phyloP scores from a whole-genome alignment of 75 land plant genomes.

The Selaginella tamariscina region DNA sequence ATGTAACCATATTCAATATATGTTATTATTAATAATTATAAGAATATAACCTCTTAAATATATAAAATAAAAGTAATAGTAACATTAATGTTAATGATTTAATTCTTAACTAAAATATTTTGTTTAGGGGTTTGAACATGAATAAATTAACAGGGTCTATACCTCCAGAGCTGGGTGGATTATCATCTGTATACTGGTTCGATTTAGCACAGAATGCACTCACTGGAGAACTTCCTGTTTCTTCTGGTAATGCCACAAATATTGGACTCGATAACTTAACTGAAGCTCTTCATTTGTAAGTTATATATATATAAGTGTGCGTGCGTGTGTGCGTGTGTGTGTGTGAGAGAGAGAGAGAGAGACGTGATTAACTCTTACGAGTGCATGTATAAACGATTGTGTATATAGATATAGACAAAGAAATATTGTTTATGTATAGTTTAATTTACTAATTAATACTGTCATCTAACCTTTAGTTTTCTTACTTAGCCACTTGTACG shows the following conservation, averaged over 20 bases:
- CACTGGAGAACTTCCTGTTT: constrained; percentile 34
- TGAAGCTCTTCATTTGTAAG: constrained; percentile 33
- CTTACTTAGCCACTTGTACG: constrained; percentile 29
- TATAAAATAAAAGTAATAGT: too few relatives aligned
- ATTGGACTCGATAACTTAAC: constrained; percentile 23
- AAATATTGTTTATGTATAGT: not conserved
- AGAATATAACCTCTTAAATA: too few relatives aligned
- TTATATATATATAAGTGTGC: not conserved
- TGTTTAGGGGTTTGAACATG: constrained; percentile 20
- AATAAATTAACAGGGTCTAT: constrained; percentile 49
- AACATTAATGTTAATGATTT: too few relatives aligned
- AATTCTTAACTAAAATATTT: not conserved
- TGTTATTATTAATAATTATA: too few relatives aligned
- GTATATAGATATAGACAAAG: not conserved
- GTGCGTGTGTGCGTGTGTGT: not conserved
- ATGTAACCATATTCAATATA: too few relatives aligned
- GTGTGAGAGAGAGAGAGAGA: not conserved
- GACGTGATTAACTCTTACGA: not conserved
- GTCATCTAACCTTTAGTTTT: not conserved
- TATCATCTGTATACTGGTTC: constrained; percentile 37
- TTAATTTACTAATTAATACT: not conserved
- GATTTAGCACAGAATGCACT: constrained; percentile 50
- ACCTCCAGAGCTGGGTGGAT: constrained; percentile 45
- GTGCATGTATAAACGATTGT: constrained; percentile 16
- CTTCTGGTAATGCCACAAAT: not conserved